Evolutionary conservation across 139 green algal genomes (phyloP), one percentile per base, ranked within the genome.

Genomic region (Axilococcus clingmanii): DNA sequence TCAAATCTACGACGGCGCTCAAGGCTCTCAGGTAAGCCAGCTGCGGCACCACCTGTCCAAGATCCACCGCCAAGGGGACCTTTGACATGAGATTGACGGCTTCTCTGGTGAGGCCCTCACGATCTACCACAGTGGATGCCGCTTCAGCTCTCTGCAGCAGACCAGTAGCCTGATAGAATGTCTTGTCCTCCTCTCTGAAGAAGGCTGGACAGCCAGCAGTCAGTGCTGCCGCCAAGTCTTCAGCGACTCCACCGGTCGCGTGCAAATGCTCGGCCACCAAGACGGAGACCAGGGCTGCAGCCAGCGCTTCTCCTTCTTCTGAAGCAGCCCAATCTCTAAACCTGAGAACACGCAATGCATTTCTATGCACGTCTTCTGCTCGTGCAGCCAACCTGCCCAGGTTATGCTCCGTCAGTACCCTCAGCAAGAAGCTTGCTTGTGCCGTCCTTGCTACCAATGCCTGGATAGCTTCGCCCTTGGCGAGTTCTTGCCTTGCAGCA

Each of bases 151-250:
- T 56, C n/a, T 20, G 24, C 42, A 84, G 60, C 43, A 76, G 56
- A 20, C 61, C 69, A 2, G 25, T 53, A 4, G 74, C 85, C 42
- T 76, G 64, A 69, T 87, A 89, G 63, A 85, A 92, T 14, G 57
- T 65, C 7, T 75, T 63, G 52, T 91, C 83, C 36, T 84, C 72
- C 45, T 86, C 76, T 33, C 63, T 71, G 67, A 94, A 94, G 73
- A 77, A 94, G 8, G 70, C 64, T 14, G 81, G 79, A 55, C 71
- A 81, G 12, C 65, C 57, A 1, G 34, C 25, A 55, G 80, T 70
- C 50, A 94, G 69, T 28, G 48, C 35, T 2, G 64, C 63, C 7
- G 83, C 66, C 29, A 90, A 52, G 43, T 79, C 72, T 30, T 84
- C 69, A 15, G 62, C 64, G 24, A 48, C 62, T 29, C 48, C 34